Evolutionary conservation across 441 rosid genomes (phyloP), one percentile per base, ranked within the genome.

Genomic region (Bruguiera hainesii): DNA sequence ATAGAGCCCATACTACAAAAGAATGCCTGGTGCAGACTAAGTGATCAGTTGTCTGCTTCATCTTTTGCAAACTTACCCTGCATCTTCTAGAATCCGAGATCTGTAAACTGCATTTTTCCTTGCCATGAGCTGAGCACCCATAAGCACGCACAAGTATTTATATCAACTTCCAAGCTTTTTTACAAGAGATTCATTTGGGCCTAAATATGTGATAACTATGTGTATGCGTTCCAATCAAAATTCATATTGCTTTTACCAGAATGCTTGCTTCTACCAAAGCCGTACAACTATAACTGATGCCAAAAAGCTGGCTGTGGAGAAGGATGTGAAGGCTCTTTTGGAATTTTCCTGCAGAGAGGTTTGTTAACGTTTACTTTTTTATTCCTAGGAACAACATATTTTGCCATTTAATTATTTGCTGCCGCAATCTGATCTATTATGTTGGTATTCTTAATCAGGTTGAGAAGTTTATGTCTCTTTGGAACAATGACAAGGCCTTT

Each of bases 381-480:
- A 39, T 53, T 46, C 3, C 30, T 37, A n/a, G 33, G 37, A 19
- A n/a, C 16, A 29, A 39, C 4, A 28, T 10, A 10, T 35, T 31
- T 13, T 74, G 70, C 70, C 42, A 48, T 29, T 52, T 35, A 42
- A 13, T 13, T 51, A 18, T 51, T 18, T 19, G 63, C 42, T 56
- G 65, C 46, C 56, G 67, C 57, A 57, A 67, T 61, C 67, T 76
- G 29, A 76, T 56, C 28, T 68, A 69, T 51, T 56, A 26, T 68
- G 13, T 67, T 56, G 58, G 56, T 77, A 60, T 64, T 26, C 63
- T 42, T 70, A 50, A 21, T 31, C 63, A 96, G 99, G 84, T 81
- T 52, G 98, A 90, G 69, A 87, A 88, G 59, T 92, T 90, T 79
- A 77, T 92, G 75, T 74, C 89, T 59, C 84, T 75, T 65, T 92